phyloP scores from a whole-genome alignment of 257 asterid species.

The Datura wrightii region DNA sequence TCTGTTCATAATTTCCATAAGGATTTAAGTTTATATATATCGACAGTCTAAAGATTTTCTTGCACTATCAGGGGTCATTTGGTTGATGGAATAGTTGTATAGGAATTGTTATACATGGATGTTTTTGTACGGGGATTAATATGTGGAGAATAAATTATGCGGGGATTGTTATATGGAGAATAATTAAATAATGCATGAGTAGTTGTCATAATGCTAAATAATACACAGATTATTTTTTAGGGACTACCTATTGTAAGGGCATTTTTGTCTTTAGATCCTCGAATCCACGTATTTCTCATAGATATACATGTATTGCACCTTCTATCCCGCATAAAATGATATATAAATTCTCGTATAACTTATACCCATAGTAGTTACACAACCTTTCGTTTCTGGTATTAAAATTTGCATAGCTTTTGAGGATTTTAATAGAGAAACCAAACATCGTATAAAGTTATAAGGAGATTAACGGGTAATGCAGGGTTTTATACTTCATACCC shows the following conservation, averaged over 20 bases:
- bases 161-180: background rate
- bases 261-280: too few species aligned
- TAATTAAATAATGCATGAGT: too few species aligned
- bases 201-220: background rate
- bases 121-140: too few species aligned
- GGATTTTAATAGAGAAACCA: background rate
- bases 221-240: background rate
- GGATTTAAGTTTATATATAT: background rate
- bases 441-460: background rate
- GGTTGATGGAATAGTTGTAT: too few species aligned
- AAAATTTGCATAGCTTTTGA: background rate
- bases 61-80: background rate
- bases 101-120: too few species aligned
- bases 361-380: background rate
- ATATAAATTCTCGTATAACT: background rate
- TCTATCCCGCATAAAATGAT: background rate
- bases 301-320: too few species aligned
- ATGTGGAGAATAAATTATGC: too few species aligned
- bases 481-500: background rate
- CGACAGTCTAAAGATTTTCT: background rate
- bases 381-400: rapidly evolving
- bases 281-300: too few species aligned
- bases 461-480: background rate
- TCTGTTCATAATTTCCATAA: background rate
- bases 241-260: background rate